phyloP scores from a whole-genome alignment of 805 yeast species.

The Spencermartinsiella europaea region DNA sequence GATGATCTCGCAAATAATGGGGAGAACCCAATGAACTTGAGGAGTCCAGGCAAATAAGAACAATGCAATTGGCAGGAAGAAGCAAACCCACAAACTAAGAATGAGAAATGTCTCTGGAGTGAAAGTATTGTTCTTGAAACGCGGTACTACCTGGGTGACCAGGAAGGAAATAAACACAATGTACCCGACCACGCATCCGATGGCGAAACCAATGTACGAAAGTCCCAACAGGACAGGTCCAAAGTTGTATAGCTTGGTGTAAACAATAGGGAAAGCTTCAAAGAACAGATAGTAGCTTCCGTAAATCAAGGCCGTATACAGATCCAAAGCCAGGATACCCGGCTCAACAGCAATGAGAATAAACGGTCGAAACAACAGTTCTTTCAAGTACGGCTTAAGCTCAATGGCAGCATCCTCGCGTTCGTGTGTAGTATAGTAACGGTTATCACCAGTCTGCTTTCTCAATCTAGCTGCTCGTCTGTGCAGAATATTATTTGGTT shows the following conservation, averaged over 20 bases:
- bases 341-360: slow-evolving; percentile 51
- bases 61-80: slow-evolving; percentile 39
- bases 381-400: slow-evolving; percentile 6
- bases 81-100: slow-evolving; percentile 15
- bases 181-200: slow-evolving; percentile 43
- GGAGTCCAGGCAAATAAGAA: slow-evolving; percentile 52
- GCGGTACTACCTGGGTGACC: slow-evolving; percentile 5
- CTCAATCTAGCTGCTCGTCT: slow-evolving; percentile 29
- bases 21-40: slow-evolving; percentile 45
- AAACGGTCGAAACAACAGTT: slow-evolving; percentile 34
- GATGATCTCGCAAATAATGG: slow-evolving; percentile 40
- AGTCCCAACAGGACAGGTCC: slow-evolving; percentile 44
- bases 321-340: slow-evolving; percentile 47
- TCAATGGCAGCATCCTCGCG: neutral
- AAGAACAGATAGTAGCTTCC: slow-evolving; percentile 52
- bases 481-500: slow-evolving; percentile 4
- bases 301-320: slow-evolving; percentile 49
- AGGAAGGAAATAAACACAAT: slow-evolving; percentile 8
- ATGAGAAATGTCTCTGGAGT: slow-evolving; percentile 17
- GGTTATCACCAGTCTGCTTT: slow-evolving; percentile 41
- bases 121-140: slow-evolving; percentile 11
- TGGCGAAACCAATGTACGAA: slow-evolving; percentile 42
- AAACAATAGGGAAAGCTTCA: slow-evolving; percentile 59
- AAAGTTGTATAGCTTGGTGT: slow-evolving; percentile 41
- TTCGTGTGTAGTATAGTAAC: slow-evolving; percentile 10